Conservation (phyloP, 1,139 yeast species). For the Wickerhamiella infanticola region DNA sequence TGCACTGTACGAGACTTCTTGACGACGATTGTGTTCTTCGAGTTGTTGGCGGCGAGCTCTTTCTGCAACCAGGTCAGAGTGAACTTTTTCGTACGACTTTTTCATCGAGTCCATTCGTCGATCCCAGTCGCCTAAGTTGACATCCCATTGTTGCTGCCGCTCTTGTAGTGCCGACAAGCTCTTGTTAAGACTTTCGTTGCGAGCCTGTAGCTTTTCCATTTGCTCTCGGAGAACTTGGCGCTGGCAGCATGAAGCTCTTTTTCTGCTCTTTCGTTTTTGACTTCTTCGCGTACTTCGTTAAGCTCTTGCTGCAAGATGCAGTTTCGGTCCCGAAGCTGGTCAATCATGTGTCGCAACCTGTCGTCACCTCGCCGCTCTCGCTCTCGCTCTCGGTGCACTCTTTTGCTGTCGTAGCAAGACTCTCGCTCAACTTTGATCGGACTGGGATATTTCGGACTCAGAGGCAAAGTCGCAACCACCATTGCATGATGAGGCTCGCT, state of each 20-base stretch:
- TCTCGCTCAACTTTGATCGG: background rate
- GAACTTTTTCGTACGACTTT: background rate
- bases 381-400: background rate
- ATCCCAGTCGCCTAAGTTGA: background rate
- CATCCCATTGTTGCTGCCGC: background rate
- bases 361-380: background rate
- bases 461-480: no score
- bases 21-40: conserved; percentile 6
- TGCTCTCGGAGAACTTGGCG: background rate
- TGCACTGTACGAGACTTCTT: conserved; percentile 7
- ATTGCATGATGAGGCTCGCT: no score
- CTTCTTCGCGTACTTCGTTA: background rate
- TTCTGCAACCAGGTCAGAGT: background rate
- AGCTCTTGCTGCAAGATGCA: background rate
- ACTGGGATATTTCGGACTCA: no score
- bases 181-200: background rate
- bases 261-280: background rate
- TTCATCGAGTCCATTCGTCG: background rate
- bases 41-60: background rate
- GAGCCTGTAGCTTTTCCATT: background rate
- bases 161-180: background rate
- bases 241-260: background rate
- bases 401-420: background rate
- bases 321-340: background rate
- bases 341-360: background rate